Evolutionary conservation across 495 filamentous ascomycete genomes (phyloP).

Genomic region (Xylaria longipes): DNA sequence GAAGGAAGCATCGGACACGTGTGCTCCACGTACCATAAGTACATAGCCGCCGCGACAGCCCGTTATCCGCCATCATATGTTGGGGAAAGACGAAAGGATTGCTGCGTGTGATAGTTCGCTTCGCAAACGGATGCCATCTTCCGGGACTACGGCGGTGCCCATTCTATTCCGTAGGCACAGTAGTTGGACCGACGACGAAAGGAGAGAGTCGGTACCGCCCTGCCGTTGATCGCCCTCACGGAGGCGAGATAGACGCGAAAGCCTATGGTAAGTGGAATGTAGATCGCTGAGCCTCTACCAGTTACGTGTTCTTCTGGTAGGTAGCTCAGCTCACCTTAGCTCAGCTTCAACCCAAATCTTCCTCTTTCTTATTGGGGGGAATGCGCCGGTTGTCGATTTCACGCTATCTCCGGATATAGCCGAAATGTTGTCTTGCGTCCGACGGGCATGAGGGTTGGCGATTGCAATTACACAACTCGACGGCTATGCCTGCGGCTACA

Average conservation of each 20-base stretch:
- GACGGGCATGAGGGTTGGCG: neutral
- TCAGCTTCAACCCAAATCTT: constrained; percentile 6
- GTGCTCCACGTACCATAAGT: constrained; percentile 9
- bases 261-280: neutral
- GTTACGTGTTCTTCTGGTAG: neutral
- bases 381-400: neutral
- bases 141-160: constrained; percentile 13
- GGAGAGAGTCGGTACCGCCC: neutral
- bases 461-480: neutral
- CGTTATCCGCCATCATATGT: neutral
- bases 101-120: neutral
- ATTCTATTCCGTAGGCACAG: neutral
- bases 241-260: neutral
- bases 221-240: constrained; percentile 3
- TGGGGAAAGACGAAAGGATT: neutral
- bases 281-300: constrained; percentile 10
- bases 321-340: neutral
- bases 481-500: constrained; percentile 12
- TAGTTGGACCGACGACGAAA: constrained; percentile 3
- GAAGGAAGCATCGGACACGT: constrained; percentile 18
- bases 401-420: constrained; percentile 21
- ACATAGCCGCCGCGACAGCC: neutral
- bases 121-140: constrained; percentile 10
- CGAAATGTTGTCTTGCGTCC: constrained; percentile 11
- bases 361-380: neutral